Percentiles rank a stretch among this genome's conserved stretches.
phyloP scores from a whole-genome alignment of 345 rosid genomes.

The Combretum micranthum region DNA sequence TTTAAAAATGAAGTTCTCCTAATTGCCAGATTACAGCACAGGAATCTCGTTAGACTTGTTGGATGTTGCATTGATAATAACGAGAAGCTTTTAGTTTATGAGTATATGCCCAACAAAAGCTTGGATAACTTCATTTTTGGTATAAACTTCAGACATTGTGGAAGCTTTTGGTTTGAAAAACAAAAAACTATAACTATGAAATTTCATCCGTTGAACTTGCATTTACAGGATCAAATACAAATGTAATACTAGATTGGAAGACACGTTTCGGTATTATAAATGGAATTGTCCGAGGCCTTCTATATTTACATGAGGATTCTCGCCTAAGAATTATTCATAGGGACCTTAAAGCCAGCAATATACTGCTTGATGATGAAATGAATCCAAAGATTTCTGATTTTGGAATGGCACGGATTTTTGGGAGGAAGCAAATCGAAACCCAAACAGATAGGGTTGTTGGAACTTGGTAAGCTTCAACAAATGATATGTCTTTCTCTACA shows the following conservation, averaged over 20 bases:
- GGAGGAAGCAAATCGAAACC: slow-evolving; percentile 23
- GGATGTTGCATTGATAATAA: slow-evolving; percentile 16
- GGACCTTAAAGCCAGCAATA: slow-evolving; percentile 21
- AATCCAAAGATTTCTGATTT: slow-evolving; percentile 30
- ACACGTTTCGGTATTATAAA: slow-evolving; percentile 23
- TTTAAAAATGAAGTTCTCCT: slow-evolving; percentile 18
- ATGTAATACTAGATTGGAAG: slow-evolving; percentile 17
- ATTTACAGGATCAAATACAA: slow-evolving; percentile 3
- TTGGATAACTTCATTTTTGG: slow-evolving; percentile 13
- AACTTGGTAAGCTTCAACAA: slow-evolving; percentile 9
- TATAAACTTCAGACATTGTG: background rate
- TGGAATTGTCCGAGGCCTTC: slow-evolving; percentile 30
- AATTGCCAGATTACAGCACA: slow-evolving; percentile 19
- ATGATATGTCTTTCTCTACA: no score
- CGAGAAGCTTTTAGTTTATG: slow-evolving; percentile 14
- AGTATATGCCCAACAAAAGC: slow-evolving; percentile 21
- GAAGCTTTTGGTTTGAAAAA: background rate
- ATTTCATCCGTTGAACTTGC: background rate
- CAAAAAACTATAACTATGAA: no score
- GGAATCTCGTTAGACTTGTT: slow-evolving; percentile 16
- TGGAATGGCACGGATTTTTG: slow-evolving; percentile 25
- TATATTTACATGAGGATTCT: slow-evolving; percentile 40
- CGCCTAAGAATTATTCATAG: slow-evolving; percentile 28
- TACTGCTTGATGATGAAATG: slow-evolving; percentile 17
- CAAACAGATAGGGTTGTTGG: slow-evolving; percentile 25